Evolutionary conservation across 2,329 filamentous ascomycete species (phyloP).

Genomic region (Aspergillus piperis): DNA sequence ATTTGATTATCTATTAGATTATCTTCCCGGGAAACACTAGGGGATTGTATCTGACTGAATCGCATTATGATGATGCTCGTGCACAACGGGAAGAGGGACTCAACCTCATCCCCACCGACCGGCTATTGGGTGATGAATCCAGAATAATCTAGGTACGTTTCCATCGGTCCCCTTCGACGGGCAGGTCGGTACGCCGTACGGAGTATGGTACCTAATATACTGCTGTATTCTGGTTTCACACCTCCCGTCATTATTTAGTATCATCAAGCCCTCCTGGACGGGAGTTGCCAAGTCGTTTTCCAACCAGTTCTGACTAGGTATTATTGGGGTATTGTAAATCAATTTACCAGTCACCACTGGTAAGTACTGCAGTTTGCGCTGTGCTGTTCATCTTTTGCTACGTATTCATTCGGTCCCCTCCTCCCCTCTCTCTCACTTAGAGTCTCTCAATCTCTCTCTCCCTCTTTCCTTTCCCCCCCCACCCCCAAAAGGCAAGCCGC

Average conservation of each 20-base stretch:
- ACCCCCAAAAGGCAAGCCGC: slow-evolving; percentile 3
- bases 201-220: neutral
- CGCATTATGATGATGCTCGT: neutral
- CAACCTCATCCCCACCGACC: neutral
- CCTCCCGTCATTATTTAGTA: neutral
- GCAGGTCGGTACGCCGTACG: neutral
- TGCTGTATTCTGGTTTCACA: neutral
- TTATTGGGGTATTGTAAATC: neutral
- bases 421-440: neutral
- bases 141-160: slow-evolving; percentile 2
- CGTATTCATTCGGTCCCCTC: neutral
- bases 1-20: neutral
- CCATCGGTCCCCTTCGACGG: neutral
- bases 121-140: neutral
- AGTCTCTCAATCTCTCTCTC: neutral
- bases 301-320: neutral
- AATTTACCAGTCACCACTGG: neutral
- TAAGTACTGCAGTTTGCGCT: neutral
- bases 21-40: neutral
- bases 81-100: neutral
- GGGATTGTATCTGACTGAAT: neutral
- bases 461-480: neutral
- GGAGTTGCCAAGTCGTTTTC: neutral
- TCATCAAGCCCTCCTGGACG: too few species aligned
- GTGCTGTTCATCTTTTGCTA: neutral